Percentiles rank a stretch among this genome's conserved stretches.
Evolutionary conservation across 768 basidiomycete species (phyloP).

Genomic region (Mycena vitilis): DNA sequence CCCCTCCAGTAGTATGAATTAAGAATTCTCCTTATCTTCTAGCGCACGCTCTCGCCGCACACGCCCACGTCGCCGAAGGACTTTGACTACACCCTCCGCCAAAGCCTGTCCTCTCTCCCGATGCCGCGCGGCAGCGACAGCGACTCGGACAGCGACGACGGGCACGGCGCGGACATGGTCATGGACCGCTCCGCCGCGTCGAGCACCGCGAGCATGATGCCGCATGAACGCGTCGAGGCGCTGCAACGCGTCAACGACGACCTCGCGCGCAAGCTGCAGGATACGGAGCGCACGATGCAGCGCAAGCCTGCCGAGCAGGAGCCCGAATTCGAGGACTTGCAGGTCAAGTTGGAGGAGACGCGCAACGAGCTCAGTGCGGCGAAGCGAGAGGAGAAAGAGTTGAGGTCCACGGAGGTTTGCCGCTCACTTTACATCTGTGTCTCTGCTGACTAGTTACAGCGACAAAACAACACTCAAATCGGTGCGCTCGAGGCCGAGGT

Average conservation of each 20-base stretch:
- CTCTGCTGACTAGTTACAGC: conserved; percentile 48
- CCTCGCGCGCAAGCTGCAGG: conserved; percentile 77
- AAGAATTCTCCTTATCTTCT: conserved; percentile 41
- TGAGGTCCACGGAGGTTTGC: conserved; percentile 84
- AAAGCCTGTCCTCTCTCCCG: conserved; percentile 58
- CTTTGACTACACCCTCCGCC: conserved; percentile 56
- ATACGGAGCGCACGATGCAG: conserved; percentile 77
- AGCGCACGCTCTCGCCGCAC: conserved; percentile 62
- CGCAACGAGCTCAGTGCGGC: conserved; percentile 80
- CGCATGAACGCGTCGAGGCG: conserved; percentile 78
- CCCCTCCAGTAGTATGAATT: conserved; percentile 50
- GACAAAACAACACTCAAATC: conserved; percentile 75
- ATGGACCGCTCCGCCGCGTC: too few species aligned
- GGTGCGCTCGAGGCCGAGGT: conserved; percentile 82
- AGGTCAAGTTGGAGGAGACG: conserved; percentile 81
- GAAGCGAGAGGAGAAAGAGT: conserved; percentile 93
- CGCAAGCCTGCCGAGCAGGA: conserved; percentile 82
- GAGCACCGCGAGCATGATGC: too few species aligned
- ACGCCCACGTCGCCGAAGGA: too few species aligned
- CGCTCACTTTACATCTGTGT: conserved; percentile 1
- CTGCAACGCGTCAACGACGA: conserved; percentile 81
- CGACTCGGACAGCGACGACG: too few species aligned
- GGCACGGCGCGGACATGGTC: too few species aligned
- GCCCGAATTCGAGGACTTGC: conserved; percentile 82
- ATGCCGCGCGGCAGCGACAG: too few species aligned